Evolutionary conservation across 768 basidiomycete species (phyloP).

Genomic region (Phlegmacium glaucopus): DNA sequence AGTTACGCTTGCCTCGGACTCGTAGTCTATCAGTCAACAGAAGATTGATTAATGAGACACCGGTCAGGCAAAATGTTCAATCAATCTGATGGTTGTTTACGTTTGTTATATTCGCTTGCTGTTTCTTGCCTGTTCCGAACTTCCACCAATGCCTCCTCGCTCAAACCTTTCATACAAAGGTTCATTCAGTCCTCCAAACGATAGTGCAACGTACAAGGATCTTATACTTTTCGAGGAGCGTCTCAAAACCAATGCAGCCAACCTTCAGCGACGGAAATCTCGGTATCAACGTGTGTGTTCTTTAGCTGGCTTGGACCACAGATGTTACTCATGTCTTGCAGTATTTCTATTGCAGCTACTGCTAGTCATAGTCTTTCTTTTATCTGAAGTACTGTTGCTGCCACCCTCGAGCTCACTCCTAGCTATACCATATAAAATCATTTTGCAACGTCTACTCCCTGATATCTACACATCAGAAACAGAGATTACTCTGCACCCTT

Average conservation of each 20-base stretch:
- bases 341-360: conserved; percentile 76
- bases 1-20: too few relatives aligned
- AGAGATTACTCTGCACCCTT: conserved; percentile 58
- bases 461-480: conserved; percentile 41
- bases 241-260: conserved; percentile 90
- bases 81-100: too few relatives aligned
- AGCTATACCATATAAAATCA: conserved; percentile 53
- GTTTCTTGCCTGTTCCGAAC: background rate
- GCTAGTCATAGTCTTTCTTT: conserved; percentile 64
- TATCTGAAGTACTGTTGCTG: conserved; percentile 68
- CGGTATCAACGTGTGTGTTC: conserved; percentile 71
- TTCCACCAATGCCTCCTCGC: conserved; percentile 34
- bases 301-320: conserved; percentile 14
- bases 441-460: conserved; percentile 50
- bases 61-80: too few relatives aligned
- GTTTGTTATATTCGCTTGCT: too few relatives aligned
- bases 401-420: conserved; percentile 61
- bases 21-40: too few relatives aligned
- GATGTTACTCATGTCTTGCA: conserved; percentile 27
- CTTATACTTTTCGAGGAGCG: conserved; percentile 92
- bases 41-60: too few relatives aligned
- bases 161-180: conserved; percentile 34
- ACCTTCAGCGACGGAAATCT: conserved; percentile 71
- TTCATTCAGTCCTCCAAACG: conserved; percentile 55
- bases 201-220: conserved; percentile 81